phyloP scores from a whole-genome alignment of 805 yeast species.

The Teunomyces lycoperdinae region DNA sequence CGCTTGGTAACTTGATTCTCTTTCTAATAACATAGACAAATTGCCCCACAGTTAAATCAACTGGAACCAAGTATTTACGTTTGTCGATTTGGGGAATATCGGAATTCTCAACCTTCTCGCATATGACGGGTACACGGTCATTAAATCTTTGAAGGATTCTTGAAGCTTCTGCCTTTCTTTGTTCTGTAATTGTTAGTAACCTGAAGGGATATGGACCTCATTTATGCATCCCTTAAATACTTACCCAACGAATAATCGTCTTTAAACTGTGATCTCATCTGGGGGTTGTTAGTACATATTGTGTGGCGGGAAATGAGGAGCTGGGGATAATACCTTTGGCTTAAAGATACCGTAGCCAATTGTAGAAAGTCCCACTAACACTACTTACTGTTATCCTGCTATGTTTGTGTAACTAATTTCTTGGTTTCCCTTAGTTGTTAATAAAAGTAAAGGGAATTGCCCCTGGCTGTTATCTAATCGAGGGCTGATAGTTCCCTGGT shows the following conservation, averaged over 20 bases:
- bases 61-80: slow-evolving; percentile 94
- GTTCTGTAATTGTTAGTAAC: slow-evolving; percentile 44
- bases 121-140: slow-evolving; percentile 94
- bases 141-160: slow-evolving; percentile 85
- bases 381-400: background rate
- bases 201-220: background rate
- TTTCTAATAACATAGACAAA: slow-evolving; percentile 96
- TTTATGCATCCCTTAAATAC: slow-evolving; percentile 25
- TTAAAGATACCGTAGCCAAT: background rate
- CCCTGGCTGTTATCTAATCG: slow-evolving; percentile 3
- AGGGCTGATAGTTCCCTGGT: background rate
- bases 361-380: background rate
- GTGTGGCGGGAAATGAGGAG: background rate
- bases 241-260: slow-evolving; percentile 93
- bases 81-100: slow-evolving; percentile 96
- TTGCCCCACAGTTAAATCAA: slow-evolving; percentile 95
- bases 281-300: slow-evolving; percentile 10
- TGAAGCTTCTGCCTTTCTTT: slow-evolving; percentile 91
- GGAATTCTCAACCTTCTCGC: slow-evolving; percentile 95
- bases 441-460: background rate
- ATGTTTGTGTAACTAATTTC: background rate
- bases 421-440: background rate
- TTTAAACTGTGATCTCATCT: slow-evolving; percentile 88
- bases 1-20: slow-evolving; percentile 92
- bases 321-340: background rate